Percentiles rank a stretch among this genome's conserved stretches.
phyloP scores from a whole-genome alignment of 1,284 basidiomycete species.

The Spongispora temasekensis region DNA sequence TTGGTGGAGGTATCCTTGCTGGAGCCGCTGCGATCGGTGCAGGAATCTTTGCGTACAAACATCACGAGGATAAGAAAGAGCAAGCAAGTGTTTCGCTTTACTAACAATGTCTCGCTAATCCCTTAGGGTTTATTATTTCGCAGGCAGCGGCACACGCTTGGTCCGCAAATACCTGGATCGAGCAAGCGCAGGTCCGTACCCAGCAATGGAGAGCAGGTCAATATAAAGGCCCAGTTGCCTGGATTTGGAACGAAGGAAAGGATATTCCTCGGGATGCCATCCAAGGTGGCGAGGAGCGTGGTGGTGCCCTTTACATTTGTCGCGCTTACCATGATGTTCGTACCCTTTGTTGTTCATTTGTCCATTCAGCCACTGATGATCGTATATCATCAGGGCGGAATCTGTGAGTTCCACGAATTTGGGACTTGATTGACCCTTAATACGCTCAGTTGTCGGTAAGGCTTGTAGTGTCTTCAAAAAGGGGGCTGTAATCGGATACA shows the following conservation, averaged over 20 bases:
- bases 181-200: conserved; percentile 56
- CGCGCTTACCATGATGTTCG: conserved; percentile 61
- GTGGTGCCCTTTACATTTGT: conserved; percentile 54
- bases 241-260: conserved; percentile 61
- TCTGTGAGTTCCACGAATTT: conserved; percentile 45
- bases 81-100: conserved; percentile 43
- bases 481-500: conserved; percentile 64
- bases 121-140: not conserved
- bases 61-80: conserved; percentile 58
- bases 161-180: conserved; percentile 57
- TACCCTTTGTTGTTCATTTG: conserved; percentile 1
- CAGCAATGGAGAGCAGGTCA: conserved; percentile 51
- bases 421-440: conserved; percentile 1
- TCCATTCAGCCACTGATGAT: conserved; percentile 11
- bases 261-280: conserved; percentile 61
- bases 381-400: conserved; percentile 43
- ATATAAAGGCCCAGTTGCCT: conserved; percentile 48
- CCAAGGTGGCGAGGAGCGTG: conserved; percentile 54
- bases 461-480: conserved; percentile 55
- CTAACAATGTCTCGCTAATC: not conserved
- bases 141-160: conserved; percentile 55
- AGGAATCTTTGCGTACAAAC: conserved; percentile 54
- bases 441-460: conserved; percentile 62
- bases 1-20: conserved; percentile 63
- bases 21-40: conserved; percentile 53